Evolutionary conservation across 331 rosid genomes (phyloP).

Genomic region (Spiraea crenata): DNA sequence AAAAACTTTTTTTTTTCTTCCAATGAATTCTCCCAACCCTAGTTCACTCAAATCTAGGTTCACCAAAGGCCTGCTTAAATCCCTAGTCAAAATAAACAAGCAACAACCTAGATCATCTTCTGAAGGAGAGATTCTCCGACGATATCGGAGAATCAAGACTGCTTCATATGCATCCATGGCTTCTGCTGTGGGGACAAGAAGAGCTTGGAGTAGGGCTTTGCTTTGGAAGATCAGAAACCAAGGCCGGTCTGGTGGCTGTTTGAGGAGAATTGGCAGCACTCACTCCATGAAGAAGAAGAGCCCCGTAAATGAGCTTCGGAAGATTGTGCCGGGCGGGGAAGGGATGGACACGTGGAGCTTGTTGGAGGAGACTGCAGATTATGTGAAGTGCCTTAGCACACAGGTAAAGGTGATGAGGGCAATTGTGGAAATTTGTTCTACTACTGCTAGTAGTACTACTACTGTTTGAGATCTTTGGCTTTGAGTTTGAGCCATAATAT

Average conservation of each 20-base stretch:
- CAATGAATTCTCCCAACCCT: conserved; percentile 28
- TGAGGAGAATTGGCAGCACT: not conserved
- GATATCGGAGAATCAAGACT: conserved; percentile 19
- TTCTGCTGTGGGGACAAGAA: conserved; percentile 27
- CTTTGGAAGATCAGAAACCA: conserved; percentile 23
- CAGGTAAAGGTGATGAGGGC: conserved; percentile 42
- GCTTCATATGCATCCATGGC: conserved; percentile 43
- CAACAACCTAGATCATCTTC: conserved; percentile 17
- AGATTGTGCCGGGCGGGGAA: conserved; percentile 36
- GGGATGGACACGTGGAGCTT: conserved; percentile 34
- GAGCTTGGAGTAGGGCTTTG: conserved; percentile 38
- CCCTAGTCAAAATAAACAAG: conserved; percentile 25
- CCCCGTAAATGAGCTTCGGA: conserved; percentile 23
- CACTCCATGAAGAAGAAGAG: not conserved
- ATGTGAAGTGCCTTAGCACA: conserved; percentile 36
- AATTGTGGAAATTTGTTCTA: conserved; percentile 27
- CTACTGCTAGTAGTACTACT: not conserved
- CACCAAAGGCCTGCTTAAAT: conserved; percentile 18
- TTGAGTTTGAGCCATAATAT: not conserved
- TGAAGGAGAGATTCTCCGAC: conserved; percentile 24
- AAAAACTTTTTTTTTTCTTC: conserved; percentile 12
- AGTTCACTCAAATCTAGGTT: conserved; percentile 29
- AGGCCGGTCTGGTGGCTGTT: not conserved
- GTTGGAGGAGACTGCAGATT: conserved; percentile 40
- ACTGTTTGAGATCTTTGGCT: not conserved